phyloP scores from a whole-genome alignment of 192 early-diverging fungal genomes.

The Entomortierella chlamydospora region DNA sequence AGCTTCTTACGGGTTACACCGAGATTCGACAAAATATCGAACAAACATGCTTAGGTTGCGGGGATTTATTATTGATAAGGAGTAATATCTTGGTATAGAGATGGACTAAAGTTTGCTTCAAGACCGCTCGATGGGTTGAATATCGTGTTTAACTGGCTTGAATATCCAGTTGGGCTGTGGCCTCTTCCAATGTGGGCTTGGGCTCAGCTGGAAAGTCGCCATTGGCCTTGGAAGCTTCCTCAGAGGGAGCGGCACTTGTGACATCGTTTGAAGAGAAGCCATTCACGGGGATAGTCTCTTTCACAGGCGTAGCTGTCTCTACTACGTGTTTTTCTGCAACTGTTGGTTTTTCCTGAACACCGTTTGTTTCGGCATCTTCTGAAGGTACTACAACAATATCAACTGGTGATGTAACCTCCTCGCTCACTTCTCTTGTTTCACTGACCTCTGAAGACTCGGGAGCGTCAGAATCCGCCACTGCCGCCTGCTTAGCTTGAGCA shows the following conservation, averaged over 20 bases:
- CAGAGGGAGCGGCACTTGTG: background rate
- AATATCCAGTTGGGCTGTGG: conserved; percentile 27
- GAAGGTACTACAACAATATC: conserved; percentile 43
- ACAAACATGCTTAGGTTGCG: too few relatives aligned
- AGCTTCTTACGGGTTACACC: background rate
- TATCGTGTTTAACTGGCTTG: conserved; percentile 26
- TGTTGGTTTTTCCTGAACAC: background rate
- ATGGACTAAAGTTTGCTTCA: background rate
- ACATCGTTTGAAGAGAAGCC: background rate
- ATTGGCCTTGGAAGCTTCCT: conserved; percentile 11
- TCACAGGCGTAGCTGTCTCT: background rate
- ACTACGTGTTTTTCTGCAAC: background rate
- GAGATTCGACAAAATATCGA: too few relatives aligned
- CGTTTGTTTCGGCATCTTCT: conserved; percentile 11
- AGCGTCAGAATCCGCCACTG: background rate
- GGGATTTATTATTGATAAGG: background rate
- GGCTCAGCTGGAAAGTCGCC: conserved; percentile 9
- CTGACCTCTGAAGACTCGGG: background rate
- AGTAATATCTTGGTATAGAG: background rate
- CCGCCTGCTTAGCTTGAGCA: conserved; percentile 17
- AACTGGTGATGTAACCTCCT: conserved; percentile 16
- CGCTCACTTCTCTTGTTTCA: background rate
- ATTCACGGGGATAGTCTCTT: conserved; percentile 1
- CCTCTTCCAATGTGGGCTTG: conserved; percentile 25
- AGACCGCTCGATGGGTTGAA: too few relatives aligned